Conservation (phyloP, 2,329 filamentous ascomycete species). For the Coleophoma crateriformis region DNA sequence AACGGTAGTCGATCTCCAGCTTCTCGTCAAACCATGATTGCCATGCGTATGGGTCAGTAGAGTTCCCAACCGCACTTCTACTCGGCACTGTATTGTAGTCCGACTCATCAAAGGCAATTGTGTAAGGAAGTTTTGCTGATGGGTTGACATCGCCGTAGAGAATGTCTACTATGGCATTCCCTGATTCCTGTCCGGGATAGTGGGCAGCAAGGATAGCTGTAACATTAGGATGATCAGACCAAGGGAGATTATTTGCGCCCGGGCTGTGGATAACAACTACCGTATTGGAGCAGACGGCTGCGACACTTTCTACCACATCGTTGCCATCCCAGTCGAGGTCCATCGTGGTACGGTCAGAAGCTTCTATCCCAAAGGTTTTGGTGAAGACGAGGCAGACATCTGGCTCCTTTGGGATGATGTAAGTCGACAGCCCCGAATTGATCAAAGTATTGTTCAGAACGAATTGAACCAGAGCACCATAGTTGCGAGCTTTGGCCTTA, state of each 20-base stretch:
- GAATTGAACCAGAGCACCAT: constrained; percentile 10
- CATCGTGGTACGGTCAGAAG: constrained; percentile 47
- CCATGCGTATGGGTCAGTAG: constrained; percentile 9
- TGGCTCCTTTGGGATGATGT: constrained; percentile 35
- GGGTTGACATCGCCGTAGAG: constrained; percentile 57
- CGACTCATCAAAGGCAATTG: constrained; percentile 48
- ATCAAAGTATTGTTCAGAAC: constrained; percentile 6
- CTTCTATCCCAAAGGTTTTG: constrained; percentile 67
- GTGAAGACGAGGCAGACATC: constrained; percentile 65
- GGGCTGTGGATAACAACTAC: constrained; percentile 62
- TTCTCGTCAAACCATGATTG: constrained; percentile 69
- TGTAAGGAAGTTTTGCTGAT: constrained; percentile 39
- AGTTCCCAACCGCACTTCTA: constrained; percentile 36
- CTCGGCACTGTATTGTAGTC: constrained; percentile 50
- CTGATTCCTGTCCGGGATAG: constrained; percentile 54
- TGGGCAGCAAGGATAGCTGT: constrained; percentile 55
- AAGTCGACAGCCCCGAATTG: constrained; percentile 5
- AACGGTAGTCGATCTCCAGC: constrained; percentile 72
- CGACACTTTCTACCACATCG: constrained; percentile 32
- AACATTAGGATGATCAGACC: constrained; percentile 51
- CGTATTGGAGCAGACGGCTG: constrained; percentile 47
- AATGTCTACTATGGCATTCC: constrained; percentile 54
- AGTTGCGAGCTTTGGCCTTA: constrained; percentile 15
- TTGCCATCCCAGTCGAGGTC: constrained; percentile 13
- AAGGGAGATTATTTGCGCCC: constrained; percentile 58